Base-by-base conservation (phyloP, 2,329 filamentous ascomycete species). In the Elsinoe australis region DNA sequence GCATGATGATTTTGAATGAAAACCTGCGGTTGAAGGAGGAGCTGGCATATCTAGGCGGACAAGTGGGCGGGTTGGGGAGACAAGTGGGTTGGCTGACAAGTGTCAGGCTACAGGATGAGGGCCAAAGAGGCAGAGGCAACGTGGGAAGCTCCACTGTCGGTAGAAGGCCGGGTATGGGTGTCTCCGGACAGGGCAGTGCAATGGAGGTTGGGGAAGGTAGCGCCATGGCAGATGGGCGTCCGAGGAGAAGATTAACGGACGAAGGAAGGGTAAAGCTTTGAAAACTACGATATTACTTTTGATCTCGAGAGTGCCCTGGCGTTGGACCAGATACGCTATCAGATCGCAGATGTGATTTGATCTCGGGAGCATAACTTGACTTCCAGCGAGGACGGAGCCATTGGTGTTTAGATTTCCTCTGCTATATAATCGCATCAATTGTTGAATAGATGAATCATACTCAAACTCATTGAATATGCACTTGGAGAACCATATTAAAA, bases 51-150 rank as follows among this genome's bases (percentile, higher is more conserved):
- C 73, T 75, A 5, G 79, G 75, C 51, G 76, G 77, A 2, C 77
- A 76, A 31, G 69, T 82, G 35, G 75, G 72, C 54, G 73, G 70
- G 12, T 70, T 80, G 52, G 71, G 75, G 47, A 72, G 79, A 66
- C 78, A 82, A 56, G 67, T 82, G 17, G 76, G 80, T 46, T 81
- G 78, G 78, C 68, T 81, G 9, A 74, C 79, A 57, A 76, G 75
- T 51, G 70, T 74, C 1, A 71, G 75, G 14, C 61, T 79, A 51
- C 73, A 77, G 50, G 62, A 70, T 17, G 56, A 58, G 38, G 45
- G 48, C 34, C 31, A 22, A 36, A 41, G 18, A 9, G 45, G 32
- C 29, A n/a, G n/a, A n/a, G n/a, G n/a, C n/a, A n/a, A n/a, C n/a
- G n/a, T n/a, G n/a, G n/a, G n/a, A n/a, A n/a, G n/a, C n/a, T n/a